Conservation (phyloP, 139 green algal genomes). For the Yamagishiella unicocca region DNA sequence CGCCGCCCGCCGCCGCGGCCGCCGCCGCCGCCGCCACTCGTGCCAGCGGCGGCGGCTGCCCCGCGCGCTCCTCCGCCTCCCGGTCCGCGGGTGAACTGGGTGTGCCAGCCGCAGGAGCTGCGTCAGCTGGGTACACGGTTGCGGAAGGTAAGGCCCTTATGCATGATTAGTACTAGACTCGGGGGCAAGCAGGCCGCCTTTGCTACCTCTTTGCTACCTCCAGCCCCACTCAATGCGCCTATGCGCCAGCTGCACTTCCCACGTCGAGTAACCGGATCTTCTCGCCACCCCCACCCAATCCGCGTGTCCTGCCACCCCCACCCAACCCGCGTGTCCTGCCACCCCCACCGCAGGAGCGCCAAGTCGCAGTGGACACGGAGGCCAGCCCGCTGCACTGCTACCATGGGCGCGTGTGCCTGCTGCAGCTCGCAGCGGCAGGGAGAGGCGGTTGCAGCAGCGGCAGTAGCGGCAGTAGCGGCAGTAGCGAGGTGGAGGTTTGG, state of each 20-base stretch:
- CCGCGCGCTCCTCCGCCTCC: not conserved
- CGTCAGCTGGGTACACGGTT: conserved; percentile 1
- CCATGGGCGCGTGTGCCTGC: conserved; percentile 78
- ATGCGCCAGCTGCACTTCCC: too few species aligned
- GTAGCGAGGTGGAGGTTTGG: conserved; percentile 63
- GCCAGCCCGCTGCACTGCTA: conserved; percentile 73
- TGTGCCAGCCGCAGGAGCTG: conserved; percentile 52
- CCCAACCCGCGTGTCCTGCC: not conserved
- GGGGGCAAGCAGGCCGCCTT: too few species aligned
- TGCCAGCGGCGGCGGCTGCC: not conserved
- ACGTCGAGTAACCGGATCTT: too few species aligned
- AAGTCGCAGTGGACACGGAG: conserved; percentile 82
- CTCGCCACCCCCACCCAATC: not conserved
- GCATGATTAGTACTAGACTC: too few species aligned
- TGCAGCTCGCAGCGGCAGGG: conserved; percentile 73
- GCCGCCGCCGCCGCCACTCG: not conserved
- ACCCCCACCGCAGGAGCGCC: conserved; percentile 11
- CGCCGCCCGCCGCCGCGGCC: not conserved
- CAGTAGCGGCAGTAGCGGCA: not conserved
- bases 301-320: not conserved
- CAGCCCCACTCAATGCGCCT: not conserved
- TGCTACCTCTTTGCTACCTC: too few species aligned
- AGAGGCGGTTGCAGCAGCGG: not conserved
- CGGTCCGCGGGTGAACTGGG: conserved; percentile 21
- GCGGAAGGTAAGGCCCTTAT: conserved; percentile 1